Conservation (phyloP, 306 rosid species). For the Clitoria ternatea region DNA sequence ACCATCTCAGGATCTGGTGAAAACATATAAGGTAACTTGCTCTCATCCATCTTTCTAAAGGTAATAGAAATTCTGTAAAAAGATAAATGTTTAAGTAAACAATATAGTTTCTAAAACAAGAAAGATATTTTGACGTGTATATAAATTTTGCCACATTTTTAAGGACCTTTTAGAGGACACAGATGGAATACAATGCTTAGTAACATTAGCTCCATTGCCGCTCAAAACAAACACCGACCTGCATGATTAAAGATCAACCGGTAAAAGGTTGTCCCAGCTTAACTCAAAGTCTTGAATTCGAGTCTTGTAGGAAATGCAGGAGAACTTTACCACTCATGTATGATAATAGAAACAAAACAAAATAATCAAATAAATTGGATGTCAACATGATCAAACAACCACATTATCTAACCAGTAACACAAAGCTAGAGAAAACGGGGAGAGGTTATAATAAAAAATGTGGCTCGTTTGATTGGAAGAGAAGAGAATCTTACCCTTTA, state of each 20-base stretch:
- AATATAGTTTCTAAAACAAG: not conserved
- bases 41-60: slow-evolving; percentile 53
- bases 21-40: slow-evolving; percentile 42
- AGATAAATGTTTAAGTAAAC: not conserved
- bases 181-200: slow-evolving; percentile 57
- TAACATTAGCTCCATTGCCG: slow-evolving; percentile 54
- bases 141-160: not conserved
- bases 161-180: slow-evolving; percentile 46
- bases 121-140: not conserved
- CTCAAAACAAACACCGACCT: slow-evolving; percentile 51
- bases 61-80: slow-evolving; percentile 63
- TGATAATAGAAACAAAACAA: too few relatives aligned
- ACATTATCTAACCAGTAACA: not conserved
- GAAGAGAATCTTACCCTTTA: slow-evolving; percentile 37
- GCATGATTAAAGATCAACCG: slow-evolving; percentile 6
- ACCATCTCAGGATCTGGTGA: slow-evolving; percentile 36
- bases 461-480: not conserved
- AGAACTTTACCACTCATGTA: too few relatives aligned
- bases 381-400: slow-evolving; percentile 1
- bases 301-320: too few relatives aligned
- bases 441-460: not conserved
- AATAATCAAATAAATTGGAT: not conserved
- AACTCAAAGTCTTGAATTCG: too few relatives aligned
- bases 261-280: too few relatives aligned
- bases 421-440: not conserved